A percentile compares a stretch with the other conserved stretches of the same genome.
phyloP scores from a whole-genome alignment of 1,284 basidiomycete genomes.

The Butyriboletus appendiculatus region DNA sequence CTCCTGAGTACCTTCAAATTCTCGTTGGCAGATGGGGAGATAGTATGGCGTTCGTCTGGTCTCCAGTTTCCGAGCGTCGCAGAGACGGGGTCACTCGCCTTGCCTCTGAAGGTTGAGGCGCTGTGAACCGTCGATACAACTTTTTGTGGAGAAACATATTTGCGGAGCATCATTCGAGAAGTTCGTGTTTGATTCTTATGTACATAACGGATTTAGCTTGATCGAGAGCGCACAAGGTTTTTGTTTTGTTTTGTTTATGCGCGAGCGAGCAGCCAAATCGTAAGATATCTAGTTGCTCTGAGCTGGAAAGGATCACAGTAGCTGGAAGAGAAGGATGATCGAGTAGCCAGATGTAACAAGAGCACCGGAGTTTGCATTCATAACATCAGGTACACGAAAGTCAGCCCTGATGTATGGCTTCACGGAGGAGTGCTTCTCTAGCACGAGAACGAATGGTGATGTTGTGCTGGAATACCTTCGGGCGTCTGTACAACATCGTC shows the following conservation, averaged over 20 bases:
- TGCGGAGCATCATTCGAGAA: background rate
- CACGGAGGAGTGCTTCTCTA: background rate
- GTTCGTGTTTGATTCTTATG: too few relatives aligned
- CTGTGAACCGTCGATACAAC: background rate
- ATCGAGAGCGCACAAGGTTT: too few relatives aligned
- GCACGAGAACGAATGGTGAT: background rate
- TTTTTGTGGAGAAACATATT: background rate
- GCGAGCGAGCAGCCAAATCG: background rate
- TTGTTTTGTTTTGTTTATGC: background rate
- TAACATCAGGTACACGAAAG: background rate
- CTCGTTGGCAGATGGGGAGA: background rate
- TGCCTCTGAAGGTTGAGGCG: slow-evolving; percentile 2
- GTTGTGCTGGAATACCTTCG: slow-evolving; percentile 1
- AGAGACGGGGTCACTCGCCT: background rate
- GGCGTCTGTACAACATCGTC: background rate
- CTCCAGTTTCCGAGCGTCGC: slow-evolving; percentile 4
- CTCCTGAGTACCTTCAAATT: slow-evolving; percentile 5
- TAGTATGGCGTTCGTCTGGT: slow-evolving; percentile 9
- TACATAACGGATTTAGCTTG: too few relatives aligned
- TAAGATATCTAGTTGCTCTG: too few relatives aligned
- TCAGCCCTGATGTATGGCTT: background rate
- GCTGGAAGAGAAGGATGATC: background rate
- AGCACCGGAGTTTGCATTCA: background rate
- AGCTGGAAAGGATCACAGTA: too few relatives aligned
- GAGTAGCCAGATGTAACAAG: background rate